These are phyloP conservation scores for Collariella sp. DNA, from an alignment of 495 filamentous ascomycete genomes.

Conservation along the genomic window DNA sequence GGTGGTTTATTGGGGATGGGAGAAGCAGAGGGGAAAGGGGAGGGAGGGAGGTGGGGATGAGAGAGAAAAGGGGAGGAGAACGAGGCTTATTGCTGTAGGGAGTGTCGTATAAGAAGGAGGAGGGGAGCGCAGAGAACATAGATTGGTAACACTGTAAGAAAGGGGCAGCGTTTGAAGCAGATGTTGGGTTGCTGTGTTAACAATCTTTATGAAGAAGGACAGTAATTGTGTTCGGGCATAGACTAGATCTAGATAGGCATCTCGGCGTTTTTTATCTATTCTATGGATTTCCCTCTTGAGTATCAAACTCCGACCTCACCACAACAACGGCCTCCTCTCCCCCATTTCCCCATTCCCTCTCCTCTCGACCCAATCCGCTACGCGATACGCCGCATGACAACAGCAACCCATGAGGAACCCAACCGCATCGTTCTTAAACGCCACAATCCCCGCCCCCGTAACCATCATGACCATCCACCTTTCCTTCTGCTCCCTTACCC, in stretches of 20 bases:
- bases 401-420: slow-evolving; percentile 65
- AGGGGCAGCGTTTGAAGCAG: too few relatives aligned
- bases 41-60: neutral
- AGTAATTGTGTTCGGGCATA: too few relatives aligned
- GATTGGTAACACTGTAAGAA: neutral
- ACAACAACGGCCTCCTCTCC: slow-evolving; percentile 25
- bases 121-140: neutral
- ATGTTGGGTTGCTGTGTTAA: too few relatives aligned
- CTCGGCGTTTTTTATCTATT: too few relatives aligned
- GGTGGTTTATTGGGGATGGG: slow-evolving; percentile 30
- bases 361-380: slow-evolving; percentile 32
- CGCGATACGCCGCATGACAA: slow-evolving; percentile 37
- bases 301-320: neutral
- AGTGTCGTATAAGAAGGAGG: slow-evolving; percentile 13
- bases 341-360: slow-evolving; percentile 6
- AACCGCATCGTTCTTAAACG: slow-evolving; percentile 82
- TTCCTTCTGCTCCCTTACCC: slow-evolving; percentile 55
- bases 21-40: slow-evolving; percentile 27
- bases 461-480: slow-evolving; percentile 83
- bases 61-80: neutral
- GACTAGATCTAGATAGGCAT: too few relatives aligned
- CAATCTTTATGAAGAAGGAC: too few relatives aligned
- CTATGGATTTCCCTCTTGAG: too few relatives aligned
- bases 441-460: slow-evolving; percentile 68
- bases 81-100: slow-evolving; percentile 11